Evolutionary conservation across 2,329 filamentous ascomycete genomes (phyloP), one percentile per base, ranked within the genome.

Genomic region (Diaporthe amygdali): DNA sequence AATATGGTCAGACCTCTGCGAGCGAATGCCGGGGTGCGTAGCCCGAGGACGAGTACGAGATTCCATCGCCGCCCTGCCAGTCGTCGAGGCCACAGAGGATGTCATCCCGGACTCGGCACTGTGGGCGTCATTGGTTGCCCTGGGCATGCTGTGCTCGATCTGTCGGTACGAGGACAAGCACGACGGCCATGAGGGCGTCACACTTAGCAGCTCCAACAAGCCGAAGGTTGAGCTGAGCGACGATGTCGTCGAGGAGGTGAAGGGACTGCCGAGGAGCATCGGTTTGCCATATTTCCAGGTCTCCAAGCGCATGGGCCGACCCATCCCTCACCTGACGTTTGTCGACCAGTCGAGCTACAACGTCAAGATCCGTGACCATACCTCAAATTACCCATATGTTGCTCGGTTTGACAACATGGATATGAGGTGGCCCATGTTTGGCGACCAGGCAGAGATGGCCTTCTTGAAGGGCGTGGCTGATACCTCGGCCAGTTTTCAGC

Each of bases 301-400:
- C 20, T 87, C 84, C 0, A 82, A 83, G 27, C 81, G 86, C 0
- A 86, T 88, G 82, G 86, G 86, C 22, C 78, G 86, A n/a, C 80
- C 85, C 1, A 79, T 88, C 2, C 86, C 86, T 0, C 86, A 88
- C 74, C 81, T 88, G 17, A 85, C 85, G 0, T 88, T 88, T 73
- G 84, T 84, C 8, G 87, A 88, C 73, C 86, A 88, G 75, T 84
- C 85, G 1, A 87, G 85, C 0, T 87, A 87, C 76, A 89, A 89
- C 70, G 79, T 87, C 70, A 85, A 84, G 75, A 81, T 87, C 68
- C 80, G 81, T 27, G 85, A 88, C 68, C 80, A 82, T 1, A 86
- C 82, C 1, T 87, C 86, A 0, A 83, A 75, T 0, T 82, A 84
- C 51, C 87, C 87, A 3, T 89, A 88, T 68, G 79, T 87, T 0